Base-by-base conservation (phyloP, 495 filamentous ascomycete species). In the Xylaria flabelliformis region DNA sequence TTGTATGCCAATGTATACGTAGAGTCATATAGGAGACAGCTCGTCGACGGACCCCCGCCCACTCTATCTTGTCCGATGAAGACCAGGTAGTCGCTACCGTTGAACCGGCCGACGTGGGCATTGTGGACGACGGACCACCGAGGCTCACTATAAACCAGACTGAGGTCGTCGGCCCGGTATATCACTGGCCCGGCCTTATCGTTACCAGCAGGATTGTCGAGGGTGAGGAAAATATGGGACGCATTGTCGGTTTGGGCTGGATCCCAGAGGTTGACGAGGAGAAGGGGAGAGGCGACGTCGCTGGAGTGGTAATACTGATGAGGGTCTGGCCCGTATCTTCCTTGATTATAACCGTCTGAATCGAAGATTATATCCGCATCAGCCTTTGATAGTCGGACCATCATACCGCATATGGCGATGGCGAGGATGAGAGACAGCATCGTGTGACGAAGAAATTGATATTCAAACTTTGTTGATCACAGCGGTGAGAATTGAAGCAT, bases 1-100 rank as follows among this genome's bases (percentile, higher is more conserved):
- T 74, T 75, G 21, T 74, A 64, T 15, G 36, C 63, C 7, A 77
- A 26, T 21, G 65, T 48, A 34, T 77, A 77, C 19, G 66, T 63
- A 29, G 74, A 65, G 48, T 77, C 74, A 36, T 73, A 75, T 56
- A 77, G 34, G 4, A 75, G 48, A 36, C 70, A 74, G 19, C 41
- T 68, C 6, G 58, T 70, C 1, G 29, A 48, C 46, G 34, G 34
- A 6, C 36, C 26, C 2, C 29, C 6, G 5, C 15, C 61, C 21
- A 34, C 36, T 4, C 36, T 50, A 9, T 36, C 10, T 6, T 58
- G 69, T 53, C 29, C 69, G 46, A 71, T 55, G 61, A 71, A 71
- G 36, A 71, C 59, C 1, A 71, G 36, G 24, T 71, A 71, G 61
- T 65, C 62, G 3, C 36, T 51, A 12, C 68, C 68, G 1, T 70